Base-by-base conservation (phyloP, 495 filamentous ascomycete genomes). In the Penicillium roqueforti region DNA sequence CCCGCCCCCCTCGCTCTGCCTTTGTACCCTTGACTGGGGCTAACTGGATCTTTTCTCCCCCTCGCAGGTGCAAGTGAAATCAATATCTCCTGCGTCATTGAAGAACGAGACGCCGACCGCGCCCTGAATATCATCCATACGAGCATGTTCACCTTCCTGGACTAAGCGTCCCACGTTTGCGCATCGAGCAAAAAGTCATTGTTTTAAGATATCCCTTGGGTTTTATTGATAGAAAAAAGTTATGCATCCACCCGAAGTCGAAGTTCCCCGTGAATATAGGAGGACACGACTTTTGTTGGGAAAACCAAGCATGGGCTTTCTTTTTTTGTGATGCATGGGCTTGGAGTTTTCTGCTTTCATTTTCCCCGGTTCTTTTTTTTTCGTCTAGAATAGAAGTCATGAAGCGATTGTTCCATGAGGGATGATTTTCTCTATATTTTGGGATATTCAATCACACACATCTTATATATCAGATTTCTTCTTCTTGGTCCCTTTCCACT, bases 31-130 rank as follows among this genome's bases (percentile, higher is more conserved):
- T 41, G 19, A 47, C 42, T 37, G 38, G 25, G 48, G 53, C 65
- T 72, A 44, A 72, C 42, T 14, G 7, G 25, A 26, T 44, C 18
- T 40, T 36, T 51, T 26, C 53, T 58, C 19, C 29, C 43, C 45
- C 41, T 37, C 58, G 16, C 72, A 95, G 93, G 92, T 53, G 91
- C 91, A 39, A 96, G 91, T 63, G 93, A 98, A 76, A 98, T 98
- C 73, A 97, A 96, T 69, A 98, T 98, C 49, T 93, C 89, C 13
- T 97, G 93, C 68, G 93, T 98, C 7, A 95, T 98, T 60, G 89
- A 93, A 61, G 89, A 89, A 61, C 79, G 87, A 61, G 89, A 96
- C 56, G 91, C 92, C 36, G 87, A 89, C 51, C 83, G 92, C 51
- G 93, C 93, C 13, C 84, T 97, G 76, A 97, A 92, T 63, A 87